Evolutionary conservation across 352 stramenopile genomes (phyloP), one percentile per base, ranked within the genome.

Genomic region (Phytophthora capsici): DNA sequence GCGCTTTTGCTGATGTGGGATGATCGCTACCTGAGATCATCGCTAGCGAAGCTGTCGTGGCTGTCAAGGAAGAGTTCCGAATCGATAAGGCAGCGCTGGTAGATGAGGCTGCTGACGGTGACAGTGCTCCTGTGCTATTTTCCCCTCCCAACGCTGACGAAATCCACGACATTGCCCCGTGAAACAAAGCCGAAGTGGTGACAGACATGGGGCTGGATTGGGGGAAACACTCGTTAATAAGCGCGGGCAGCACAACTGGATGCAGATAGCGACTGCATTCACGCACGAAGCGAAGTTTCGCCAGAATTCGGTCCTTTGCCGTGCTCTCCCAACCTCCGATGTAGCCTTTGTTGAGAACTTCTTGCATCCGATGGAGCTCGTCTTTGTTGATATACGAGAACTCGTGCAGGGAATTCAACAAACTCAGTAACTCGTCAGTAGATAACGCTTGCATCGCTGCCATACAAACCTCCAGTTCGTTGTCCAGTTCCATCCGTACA

Each of bases 351-450:
- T 93, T 86, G 6, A 94, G 75, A 25, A 94, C 65, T 52, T 92
- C 84, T 61, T 88, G 83, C 61, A 94, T 87, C 8, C 77, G 71
- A 63, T 85, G 69, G 5, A 75, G 61, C 62, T 94, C 86, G n/a
- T 91, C 81, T 4, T 54, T 66, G 40, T 88, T 94, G 46, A 94
- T 88, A 54, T 89, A 94, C 41, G 86, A 91, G 55, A 89, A 85
- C 26, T 84, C 69, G 44, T 83, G 71, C 53, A 94, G 63, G 8
- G 78, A 72, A 26, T 72, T 71, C 45, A 93, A 50, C 13, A 93
- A 45, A 22, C 78, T 75, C 13, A 92, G 47, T 54, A 93, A 63
- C 45, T 93, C 81, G 37, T 84, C 84, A 0, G 82, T 91, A 7
- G 82, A 82, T 10, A 94, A 57, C 19, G 69, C 62, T 55, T 94